A percentile compares a stretch with the other conserved stretches of the same genome.
Evolutionary conservation across 345 rosid species (phyloP).

Genomic region (Acer yangbiense): DNA sequence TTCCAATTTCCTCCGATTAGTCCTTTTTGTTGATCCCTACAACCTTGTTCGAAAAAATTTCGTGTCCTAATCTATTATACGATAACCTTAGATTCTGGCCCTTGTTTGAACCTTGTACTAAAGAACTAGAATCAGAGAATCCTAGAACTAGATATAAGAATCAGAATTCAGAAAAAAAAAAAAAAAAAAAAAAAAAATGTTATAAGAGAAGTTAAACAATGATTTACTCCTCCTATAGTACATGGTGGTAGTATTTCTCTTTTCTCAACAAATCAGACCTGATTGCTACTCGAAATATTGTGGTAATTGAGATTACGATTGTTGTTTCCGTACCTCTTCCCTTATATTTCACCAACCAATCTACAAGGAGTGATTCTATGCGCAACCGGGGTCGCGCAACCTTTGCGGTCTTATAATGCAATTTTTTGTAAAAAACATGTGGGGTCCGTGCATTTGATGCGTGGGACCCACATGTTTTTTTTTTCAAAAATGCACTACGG

Average conservation of each 20-base stretch:
- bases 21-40: neutral
- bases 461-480: no score
- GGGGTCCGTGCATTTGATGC: no score
- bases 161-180: no score
- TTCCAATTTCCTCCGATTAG: neutral
- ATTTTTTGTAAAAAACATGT: no score
- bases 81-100: no score
- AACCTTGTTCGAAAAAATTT: neutral
- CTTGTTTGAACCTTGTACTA: neutral
- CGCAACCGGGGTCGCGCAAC: no score
- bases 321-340: neutral
- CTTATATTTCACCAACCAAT: neutral
- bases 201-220: no score
- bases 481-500: no score
- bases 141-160: neutral
- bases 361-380: no score
- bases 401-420: no score
- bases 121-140: neutral
- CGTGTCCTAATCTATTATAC: neutral
- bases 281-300: neutral
- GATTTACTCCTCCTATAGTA: neutral
- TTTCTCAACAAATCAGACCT: neutral
- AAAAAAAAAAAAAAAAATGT: no score
- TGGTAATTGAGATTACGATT: neutral
- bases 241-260: neutral